Evolutionary conservation across 2,329 filamentous ascomycete species (phyloP), one percentile per base, ranked within the genome.

Genomic region (Nothophoma quercina): DNA sequence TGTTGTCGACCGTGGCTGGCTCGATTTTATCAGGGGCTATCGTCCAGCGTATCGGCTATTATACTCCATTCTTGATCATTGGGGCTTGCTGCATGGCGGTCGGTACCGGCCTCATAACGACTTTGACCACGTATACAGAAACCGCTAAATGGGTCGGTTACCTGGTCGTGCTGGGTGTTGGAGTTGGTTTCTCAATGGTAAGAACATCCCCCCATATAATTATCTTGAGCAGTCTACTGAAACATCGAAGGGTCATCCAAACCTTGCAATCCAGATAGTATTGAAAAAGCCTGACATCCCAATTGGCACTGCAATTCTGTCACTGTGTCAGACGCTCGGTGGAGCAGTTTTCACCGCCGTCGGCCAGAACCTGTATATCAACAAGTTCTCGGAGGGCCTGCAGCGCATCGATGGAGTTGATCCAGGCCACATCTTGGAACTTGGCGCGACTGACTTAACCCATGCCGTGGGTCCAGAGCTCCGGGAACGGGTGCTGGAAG

Each of bases 361-460:
- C 8, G 78, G 72, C 1, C 77, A 81, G 52, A 80, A 79, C 53
- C 62, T 79, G 22, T 79, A 79, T 61, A 75, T 75, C 19, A 75
- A 77, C 60, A 70, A 73, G 30, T 75, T 81, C 10, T 66, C 77
- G n/a, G 55, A 54, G 6, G 70, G 72, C 2, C 46, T 76, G 7
- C 55, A 62, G n/a, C 45, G 46, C 1, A 70, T 73, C 7, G 74
- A 75, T 1, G 72, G 69, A 10, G 51, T 81, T 0, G 61, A 78
- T 48, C 68, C 78, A 0, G 58, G 53, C 4, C 60, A 68, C n/a
- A 69, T 82, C 1, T 55, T 78, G 4, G 58, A 64, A 7, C 73
- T 75, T 1, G 82, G 82, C 30, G 81, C 82, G 0, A 90, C 87
- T 0, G 79, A 83, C 19, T 73, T 92, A 9, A 78, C 80, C 39